A percentile compares a stretch with the other conserved stretches of the same genome.
These are phyloP conservation scores for Paecilomyces sp. DNA, from an alignment of 2,329 filamentous ascomycete species.

Conservation along the genomic window DNA sequence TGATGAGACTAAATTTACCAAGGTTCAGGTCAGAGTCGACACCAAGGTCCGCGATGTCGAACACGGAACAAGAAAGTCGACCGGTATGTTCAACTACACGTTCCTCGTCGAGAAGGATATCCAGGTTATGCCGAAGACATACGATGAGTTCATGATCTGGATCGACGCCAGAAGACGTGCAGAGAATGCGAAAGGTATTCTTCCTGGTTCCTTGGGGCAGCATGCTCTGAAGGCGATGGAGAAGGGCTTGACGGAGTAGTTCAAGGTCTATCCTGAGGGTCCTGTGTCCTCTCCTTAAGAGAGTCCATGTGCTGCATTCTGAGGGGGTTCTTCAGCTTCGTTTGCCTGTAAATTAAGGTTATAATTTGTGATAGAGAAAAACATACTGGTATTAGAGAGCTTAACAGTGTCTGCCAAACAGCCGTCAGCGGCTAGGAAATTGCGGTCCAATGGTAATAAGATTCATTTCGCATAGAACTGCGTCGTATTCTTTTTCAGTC, in stretches of 20 bases:
- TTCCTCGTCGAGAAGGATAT: slow-evolving; percentile 60
- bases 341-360: no score
- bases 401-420: neutral
- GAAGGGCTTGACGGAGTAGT: slow-evolving; percentile 34
- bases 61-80: slow-evolving; percentile 59
- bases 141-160: slow-evolving; percentile 60
- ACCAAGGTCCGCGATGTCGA: slow-evolving; percentile 67
- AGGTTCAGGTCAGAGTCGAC: slow-evolving; percentile 64
- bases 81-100: slow-evolving; percentile 70
- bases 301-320: neutral
- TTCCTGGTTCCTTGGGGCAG: slow-evolving; percentile 23
- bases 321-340: neutral
- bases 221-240: slow-evolving; percentile 25
- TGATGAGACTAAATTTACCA: slow-evolving; percentile 46
- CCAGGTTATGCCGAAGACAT: slow-evolving; percentile 58
- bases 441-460: neutral
- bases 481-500: neutral
- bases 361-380: no score
- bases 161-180: slow-evolving; percentile 54
- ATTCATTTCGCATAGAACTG: neutral
- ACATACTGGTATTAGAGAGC: neutral
- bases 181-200: slow-evolving; percentile 43
- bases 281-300: neutral
- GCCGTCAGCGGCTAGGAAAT: neutral
- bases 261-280: neutral